Conservation (phyloP, 352 stramenopile species). For the Phytophthora hybrid region DNA sequence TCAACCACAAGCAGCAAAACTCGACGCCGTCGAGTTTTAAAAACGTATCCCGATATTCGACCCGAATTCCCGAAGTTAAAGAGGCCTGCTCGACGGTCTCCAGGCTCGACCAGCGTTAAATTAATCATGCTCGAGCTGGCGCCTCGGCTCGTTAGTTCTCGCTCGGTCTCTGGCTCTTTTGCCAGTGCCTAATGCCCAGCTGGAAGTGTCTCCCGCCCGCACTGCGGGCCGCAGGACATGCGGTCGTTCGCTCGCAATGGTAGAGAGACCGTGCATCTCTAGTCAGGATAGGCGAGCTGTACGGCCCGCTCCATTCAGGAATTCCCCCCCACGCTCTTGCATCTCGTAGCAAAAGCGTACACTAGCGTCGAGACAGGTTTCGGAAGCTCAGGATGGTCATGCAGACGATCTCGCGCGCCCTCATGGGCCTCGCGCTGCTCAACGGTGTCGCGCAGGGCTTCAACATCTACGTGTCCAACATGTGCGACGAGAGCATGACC, state of each 20-base stretch:
- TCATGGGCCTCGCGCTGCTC: constrained; percentile 45
- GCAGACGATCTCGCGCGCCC: constrained; percentile 37
- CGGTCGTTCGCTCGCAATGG: constrained; percentile 35
- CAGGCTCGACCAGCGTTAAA: too few species aligned
- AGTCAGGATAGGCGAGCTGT: constrained; percentile 8
- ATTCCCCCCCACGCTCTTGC: constrained; percentile 42
- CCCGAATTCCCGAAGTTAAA: too few species aligned
- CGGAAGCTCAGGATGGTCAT: constrained; percentile 40
- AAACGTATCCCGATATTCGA: too few species aligned
- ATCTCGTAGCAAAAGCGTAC: constrained; percentile 39
- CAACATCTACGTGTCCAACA: constrained; percentile 69
- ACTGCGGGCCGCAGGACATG: constrained; percentile 1
- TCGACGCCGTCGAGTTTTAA: too few species aligned
- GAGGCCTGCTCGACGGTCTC: too few species aligned
- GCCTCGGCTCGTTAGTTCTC: constrained; percentile 2
- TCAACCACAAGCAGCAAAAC: constrained; percentile 35
- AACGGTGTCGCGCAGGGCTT: constrained; percentile 40
- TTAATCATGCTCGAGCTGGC: constrained; percentile 25
- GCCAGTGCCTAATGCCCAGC: constrained; percentile 13
- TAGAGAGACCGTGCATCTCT: constrained; percentile 26
- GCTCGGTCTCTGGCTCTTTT: constrained; percentile 33
- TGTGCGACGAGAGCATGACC: constrained; percentile 55
- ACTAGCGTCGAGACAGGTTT: neutral
- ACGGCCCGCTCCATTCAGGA: constrained; percentile 39
- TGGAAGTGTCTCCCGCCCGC: constrained; percentile 21